Evolutionary conservation across 495 filamentous ascomycete species (phyloP).

Genomic region (Trichoderma asperelloides): DNA sequence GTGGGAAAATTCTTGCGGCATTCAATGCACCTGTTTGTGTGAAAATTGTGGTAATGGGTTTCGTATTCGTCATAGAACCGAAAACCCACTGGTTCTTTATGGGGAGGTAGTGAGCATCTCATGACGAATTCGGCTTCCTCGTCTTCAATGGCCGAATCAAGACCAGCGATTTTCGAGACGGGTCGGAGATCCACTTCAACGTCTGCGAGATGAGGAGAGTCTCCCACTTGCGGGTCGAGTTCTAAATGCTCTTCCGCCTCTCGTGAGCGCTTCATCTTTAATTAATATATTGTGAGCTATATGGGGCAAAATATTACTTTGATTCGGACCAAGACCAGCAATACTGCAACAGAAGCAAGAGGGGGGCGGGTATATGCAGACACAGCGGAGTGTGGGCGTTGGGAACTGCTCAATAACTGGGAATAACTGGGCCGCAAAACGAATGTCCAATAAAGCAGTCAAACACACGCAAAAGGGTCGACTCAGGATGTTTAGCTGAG

Average conservation of each 20-base stretch:
- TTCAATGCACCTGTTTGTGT: constrained; percentile 76
- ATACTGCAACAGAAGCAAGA: not conserved
- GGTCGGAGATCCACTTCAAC: constrained; percentile 17
- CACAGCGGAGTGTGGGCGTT: not conserved
- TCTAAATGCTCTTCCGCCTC: constrained; percentile 36
- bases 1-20: constrained; percentile 75
- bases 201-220: constrained; percentile 4
- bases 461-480: not conserved
- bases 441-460: not conserved
- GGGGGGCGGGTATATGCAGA: not conserved
- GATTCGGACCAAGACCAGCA: not conserved
- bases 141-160: constrained; percentile 25
- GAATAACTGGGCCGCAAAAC: not conserved
- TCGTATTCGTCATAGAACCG: constrained; percentile 75
- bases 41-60: constrained; percentile 69
- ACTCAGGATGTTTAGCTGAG: too few relatives aligned
- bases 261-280: constrained; percentile 45
- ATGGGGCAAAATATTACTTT: constrained; percentile 4
- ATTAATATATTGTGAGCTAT: not conserved
- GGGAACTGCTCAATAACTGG: not conserved
- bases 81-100: constrained; percentile 60
- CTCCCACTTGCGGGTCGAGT: constrained; percentile 7
- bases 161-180: constrained; percentile 33
- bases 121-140: constrained; percentile 21
- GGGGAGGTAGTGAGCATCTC: constrained; percentile 73